Base-by-base conservation (phyloP, 345 rosid species). In the Bruguiera gymnorhiza region DNA sequence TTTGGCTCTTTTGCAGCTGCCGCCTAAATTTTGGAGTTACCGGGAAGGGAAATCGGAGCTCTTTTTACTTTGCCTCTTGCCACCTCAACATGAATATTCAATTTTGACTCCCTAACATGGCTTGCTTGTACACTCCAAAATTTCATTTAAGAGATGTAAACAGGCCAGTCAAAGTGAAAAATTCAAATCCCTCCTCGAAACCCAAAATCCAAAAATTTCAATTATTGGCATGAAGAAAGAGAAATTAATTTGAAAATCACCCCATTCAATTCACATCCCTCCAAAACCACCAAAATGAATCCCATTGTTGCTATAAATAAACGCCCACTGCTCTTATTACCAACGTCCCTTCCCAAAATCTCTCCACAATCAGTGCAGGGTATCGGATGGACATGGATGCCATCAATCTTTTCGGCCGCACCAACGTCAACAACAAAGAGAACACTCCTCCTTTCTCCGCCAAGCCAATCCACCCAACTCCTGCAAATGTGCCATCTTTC, bases 401-500 rank as follows among this genome's bases (percentile, higher is more conserved):
- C 20, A 26, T 11, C 23, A 51, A 32, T 31, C 50, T 21, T 15
- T 24, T 6, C 2, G 30, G 24, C 24, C 7, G 15, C 6, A 32
- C 0, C 54, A 43, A 15, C 36, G 15, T 1, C 27, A 29, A 9
- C 39, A 24, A 39, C 67, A 58, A 74, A 54, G 73, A 78, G 21
- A 78, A 70, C 29, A 39, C 48, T 19, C 76, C 73, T 24, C 78
- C 75, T 20, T 3, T 30, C 60, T 24, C 75, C 53, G 18, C 63
- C 56, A 70, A 53, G 3, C 63, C 60, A 61, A 20, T 36, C 24
- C 18, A 39, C 59, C 66, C 75, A 62, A 29, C 63, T 66, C 26
- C 53, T 13, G 39, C 15, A 34, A 60, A 64, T 2, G 9, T 21
- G 20, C 15, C 64, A 10, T 23, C 72, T 29, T 30, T 31, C n/a